A percentile compares a stretch with the other conserved stretches of the same genome.
These are phyloP conservation scores for Yarrowia phangngaensis DNA, from an alignment of 805 yeast genomes.

Conservation along the genomic window DNA sequence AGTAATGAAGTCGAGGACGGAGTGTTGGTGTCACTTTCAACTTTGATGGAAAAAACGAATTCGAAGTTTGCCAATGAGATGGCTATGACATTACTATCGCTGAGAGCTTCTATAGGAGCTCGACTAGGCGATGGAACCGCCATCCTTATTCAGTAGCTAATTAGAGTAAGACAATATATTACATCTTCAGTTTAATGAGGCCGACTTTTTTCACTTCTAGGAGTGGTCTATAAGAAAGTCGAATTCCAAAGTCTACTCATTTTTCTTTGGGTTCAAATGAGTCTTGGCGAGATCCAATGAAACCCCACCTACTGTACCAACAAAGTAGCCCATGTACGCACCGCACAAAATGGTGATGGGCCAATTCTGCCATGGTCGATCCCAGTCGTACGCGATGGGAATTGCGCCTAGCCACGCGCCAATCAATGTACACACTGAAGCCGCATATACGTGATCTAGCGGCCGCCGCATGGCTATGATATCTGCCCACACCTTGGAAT, in stretches of 20 bases:
- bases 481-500: constrained; percentile 46
- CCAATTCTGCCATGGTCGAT: constrained; percentile 94
- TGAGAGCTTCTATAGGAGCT: constrained; percentile 4
- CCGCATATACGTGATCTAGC: constrained; percentile 39
- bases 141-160: background rate
- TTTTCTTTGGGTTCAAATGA: constrained; percentile 9
- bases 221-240: too few relatives aligned
- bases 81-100: background rate
- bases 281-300: constrained; percentile 9
- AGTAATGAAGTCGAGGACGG: background rate
- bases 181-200: too few relatives aligned
- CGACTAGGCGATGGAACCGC: constrained; percentile 5
- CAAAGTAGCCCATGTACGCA: constrained; percentile 64
- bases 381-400: constrained; percentile 97
- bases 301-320: constrained; percentile 51
- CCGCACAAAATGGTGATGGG: constrained; percentile 85
- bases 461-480: constrained; percentile 36
- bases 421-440: constrained; percentile 45
- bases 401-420: constrained; percentile 93
- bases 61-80: constrained; percentile 14
- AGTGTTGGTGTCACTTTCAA: background rate
- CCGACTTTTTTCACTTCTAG: too few relatives aligned
- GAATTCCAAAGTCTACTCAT: background rate
- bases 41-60: background rate
- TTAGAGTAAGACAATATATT: too few relatives aligned